Evolutionary conservation across 306 rosid species (phyloP), one percentile per base, ranked within the genome.

Genomic region (Vigna radiata): DNA sequence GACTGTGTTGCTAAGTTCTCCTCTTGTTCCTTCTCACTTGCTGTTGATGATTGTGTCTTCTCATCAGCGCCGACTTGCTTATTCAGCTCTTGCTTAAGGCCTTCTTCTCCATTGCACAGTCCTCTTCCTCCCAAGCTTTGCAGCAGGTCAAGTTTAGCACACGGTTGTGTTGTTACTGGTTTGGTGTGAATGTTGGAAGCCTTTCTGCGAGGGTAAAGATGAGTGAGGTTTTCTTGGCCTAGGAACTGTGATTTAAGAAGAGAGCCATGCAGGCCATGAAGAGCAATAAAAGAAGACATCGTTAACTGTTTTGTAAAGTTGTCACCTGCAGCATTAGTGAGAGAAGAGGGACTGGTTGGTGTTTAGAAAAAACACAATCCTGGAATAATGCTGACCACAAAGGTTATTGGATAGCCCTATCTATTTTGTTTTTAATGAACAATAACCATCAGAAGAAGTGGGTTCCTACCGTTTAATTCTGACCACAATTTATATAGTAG

Each of bases 101-200:
- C 97, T 79, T 49, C 72, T 83, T 91, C 97, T 8, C 99, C 97
- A 64, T 95, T 95, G 73, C 87, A 88, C 11, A 95, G 89, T 33
- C 99, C 99, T 84, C 97, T 87, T 76, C 99, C 99, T 76, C 97
- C 97, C 76, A 95, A 8, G 77, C 92, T 77, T 55, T 95, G 86
- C 4, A 47, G 43, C 10, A 90, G 31, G 83, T 92, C 78, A 77
- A 95, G 90, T 73, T 86, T 84, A 63, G 97, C 97, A 14, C 81
- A 76, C 27, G 89, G 83, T 60, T 75, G 81, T 17, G 23, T 29
- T 8, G 27, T 27, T 37, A 6, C 37, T 50, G 79, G 81, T 67
- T 69, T 86, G 64, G 12, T 87, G 15, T 83, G 85, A 66, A 68
- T 21, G 37, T 80, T 73, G 71, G 86, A 77, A 77, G 66, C 54